These are phyloP conservation scores for Metschnikowia lunata DNA, from an alignment of 805 yeast species.

Conservation along the genomic window DNA sequence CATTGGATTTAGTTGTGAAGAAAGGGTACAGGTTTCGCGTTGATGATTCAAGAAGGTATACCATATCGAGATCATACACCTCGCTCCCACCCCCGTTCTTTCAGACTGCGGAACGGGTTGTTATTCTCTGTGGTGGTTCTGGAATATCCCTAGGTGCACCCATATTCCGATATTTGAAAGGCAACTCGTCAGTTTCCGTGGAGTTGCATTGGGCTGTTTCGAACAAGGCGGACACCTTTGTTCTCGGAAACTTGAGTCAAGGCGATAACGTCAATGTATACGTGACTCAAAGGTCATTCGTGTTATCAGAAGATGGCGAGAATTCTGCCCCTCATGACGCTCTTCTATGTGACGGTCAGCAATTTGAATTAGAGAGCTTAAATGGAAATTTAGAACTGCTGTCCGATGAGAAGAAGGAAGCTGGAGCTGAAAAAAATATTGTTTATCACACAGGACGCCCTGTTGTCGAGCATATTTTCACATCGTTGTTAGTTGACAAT, in stretches of 20 bases:
- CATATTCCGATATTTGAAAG: conserved; percentile 38
- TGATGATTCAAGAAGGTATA: conserved; percentile 9
- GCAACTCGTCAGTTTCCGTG: conserved; percentile 19
- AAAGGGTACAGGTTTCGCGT: conserved; percentile 28
- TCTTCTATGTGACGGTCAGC: conserved; percentile 18
- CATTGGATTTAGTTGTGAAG: conserved; percentile 43
- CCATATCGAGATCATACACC: conserved; percentile 33
- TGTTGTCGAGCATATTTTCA: conserved; percentile 29
- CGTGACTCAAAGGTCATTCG: conserved; percentile 7
- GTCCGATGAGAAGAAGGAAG: background rate
- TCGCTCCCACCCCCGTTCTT: conserved; percentile 44
- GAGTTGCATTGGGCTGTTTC: conserved; percentile 54
- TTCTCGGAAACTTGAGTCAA: conserved; percentile 36
- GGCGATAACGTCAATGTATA: conserved; percentile 8
- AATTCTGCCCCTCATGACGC: conserved; percentile 18
- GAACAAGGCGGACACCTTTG: conserved; percentile 42
- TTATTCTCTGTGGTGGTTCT: conserved; percentile 66
- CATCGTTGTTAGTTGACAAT: conserved; percentile 22
- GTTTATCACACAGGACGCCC: conserved; percentile 41
- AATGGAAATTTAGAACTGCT: background rate
- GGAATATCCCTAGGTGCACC: conserved; percentile 66
- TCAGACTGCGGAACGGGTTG: conserved; percentile 45
- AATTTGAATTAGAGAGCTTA: conserved; percentile 9
- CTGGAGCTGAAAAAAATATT: background rate
- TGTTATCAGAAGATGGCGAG: background rate